Evolutionary conservation across 2,329 filamentous ascomycete species (phyloP), one percentile per base, ranked within the genome.

Genomic region (Aureobasidium sp.): DNA sequence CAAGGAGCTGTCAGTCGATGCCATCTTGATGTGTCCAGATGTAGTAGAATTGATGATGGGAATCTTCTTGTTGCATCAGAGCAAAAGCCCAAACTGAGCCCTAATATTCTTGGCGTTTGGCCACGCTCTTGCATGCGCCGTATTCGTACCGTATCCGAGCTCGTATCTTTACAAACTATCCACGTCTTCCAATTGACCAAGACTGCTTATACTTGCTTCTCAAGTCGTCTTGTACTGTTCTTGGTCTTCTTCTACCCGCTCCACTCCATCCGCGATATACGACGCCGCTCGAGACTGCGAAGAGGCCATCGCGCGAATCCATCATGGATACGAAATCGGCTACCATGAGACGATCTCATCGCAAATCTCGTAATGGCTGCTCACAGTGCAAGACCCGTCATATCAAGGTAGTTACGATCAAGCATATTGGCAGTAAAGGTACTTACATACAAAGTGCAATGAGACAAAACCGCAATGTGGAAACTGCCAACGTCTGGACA

Each of bases 361-460:
- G 70, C 47, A 80, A 80, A 68, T 80, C 78, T n/a, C 72, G 76
- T 48, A 76, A 75, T 66, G 79, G 78, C 29, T 80, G 78, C 55
- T 38, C 71, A 10, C 73, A 78, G 67, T 80, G 78, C 65, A 80
- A 80, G 67, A 72, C 73, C 29, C 74, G 78, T 11, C 78, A 80
- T 66, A 72, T 80, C 51, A 80, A 79, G 69, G 78, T 79, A 68
- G 63, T 42, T 2, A 58, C 16, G 20, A 25, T 8, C 38, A 16
- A 40, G 38, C 15, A 20, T 3, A 10, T 6, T 1, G 4, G 7
- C 4, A 7, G 15, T n/a, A 18, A 31, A 9, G 43, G 4, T 27
- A 31, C 40, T 60, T 13, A 47, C 23, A 16, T 18, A 15, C 10
- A 29, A 29, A 66, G 64, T 66, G 64, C 47, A 54, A 60, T 31